Evolutionary conservation across 1,139 yeast genomes (phyloP), one percentile per base, ranked within the genome.

Genomic region (Zygotorulaspora mrakii): DNA sequence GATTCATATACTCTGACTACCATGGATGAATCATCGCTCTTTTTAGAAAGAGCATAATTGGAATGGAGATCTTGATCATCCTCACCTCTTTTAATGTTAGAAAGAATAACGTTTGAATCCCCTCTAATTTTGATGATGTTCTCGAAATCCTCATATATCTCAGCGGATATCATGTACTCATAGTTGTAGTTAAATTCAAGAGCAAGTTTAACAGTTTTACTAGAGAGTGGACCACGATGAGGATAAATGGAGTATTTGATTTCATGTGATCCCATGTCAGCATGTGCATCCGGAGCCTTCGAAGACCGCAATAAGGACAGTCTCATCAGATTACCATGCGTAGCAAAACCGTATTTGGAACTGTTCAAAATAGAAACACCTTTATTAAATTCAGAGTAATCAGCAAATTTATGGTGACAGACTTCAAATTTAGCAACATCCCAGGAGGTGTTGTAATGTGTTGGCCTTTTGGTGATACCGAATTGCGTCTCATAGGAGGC

Each of bases 341-440:
- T 80, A 1, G 94, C 75, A 49, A 86, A 94, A 10, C 97, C 97
- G 56, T 88, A 91, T 65, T 91, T 91, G 61, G 80, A 74, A 64
- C 87, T 82, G 61, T 89, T 91, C 55, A 91, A 62, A 17, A 91
- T 66, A 0, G 94, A 74, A n/a, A 88, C 95, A 55, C 97, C 97
- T 57, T 86, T 88, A 47, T 76, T 77, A 62, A 69, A 76, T 55
- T 87, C 97, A 25, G 94, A 82, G 56, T 85, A 79, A 60, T 91
- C 97, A 59, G 94, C 89, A 68, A 87, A 91, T 59, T 86, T 85
- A 64, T 91, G 97, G 55, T 84, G 89, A 53, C 96, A 86, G 14
- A 88, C 96, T 65, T 91, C 98, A 64, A 91, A 91, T 64, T 88
- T 88, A 45, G 97, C 97, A 29, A 82, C 82, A 58, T 89, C 98